These are phyloP conservation scores for Plasmodium reichenowi DNA, from an alignment of 169 alveolate species.

Conservation along the genomic window DNA sequence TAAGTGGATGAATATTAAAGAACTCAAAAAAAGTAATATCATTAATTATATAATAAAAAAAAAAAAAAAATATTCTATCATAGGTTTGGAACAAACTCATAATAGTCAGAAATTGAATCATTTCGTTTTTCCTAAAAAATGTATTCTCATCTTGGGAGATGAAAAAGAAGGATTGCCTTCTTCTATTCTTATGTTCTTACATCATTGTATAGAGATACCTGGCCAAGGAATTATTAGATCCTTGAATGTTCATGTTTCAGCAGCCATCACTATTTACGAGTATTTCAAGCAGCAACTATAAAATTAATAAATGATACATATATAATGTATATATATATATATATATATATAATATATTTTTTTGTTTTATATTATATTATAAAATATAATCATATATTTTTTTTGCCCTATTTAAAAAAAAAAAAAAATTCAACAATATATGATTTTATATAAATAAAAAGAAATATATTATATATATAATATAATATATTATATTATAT, in stretches of 20 bases:
- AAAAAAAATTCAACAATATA: too few species aligned
- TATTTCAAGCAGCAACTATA: constrained; percentile 86
- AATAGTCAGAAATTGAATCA: constrained; percentile 83
- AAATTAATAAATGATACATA: not conserved
- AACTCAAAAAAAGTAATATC: constrained; percentile 80
- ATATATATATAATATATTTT: too few species aligned
- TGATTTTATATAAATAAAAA: too few species aligned
- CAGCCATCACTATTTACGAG: constrained; percentile 92
- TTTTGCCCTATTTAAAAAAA: too few species aligned
- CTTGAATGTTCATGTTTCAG: constrained; percentile 95
- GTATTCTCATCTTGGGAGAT: constrained; percentile 90
- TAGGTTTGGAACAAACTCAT: constrained; percentile 93
- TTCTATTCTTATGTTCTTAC: constrained; percentile 86
- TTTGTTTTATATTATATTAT: too few species aligned
- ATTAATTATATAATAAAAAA: constrained; percentile 80
- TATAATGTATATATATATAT: too few species aligned
- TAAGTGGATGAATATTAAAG: constrained; percentile 92
- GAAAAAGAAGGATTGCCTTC: constrained; percentile 95
- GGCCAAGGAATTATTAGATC: constrained; percentile 92
- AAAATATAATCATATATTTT: too few species aligned
- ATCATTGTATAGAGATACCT: constrained; percentile 93
- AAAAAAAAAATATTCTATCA: constrained; percentile 87
- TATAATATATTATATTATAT: too few species aligned
- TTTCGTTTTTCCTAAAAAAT: constrained; percentile 88
- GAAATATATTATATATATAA: too few species aligned